Percentiles rank a stretch among this genome's conserved stretches.
Evolutionary conservation across 2,329 filamentous ascomycete species (phyloP).

Genomic region (Penicillium fuscoglaucum): DNA sequence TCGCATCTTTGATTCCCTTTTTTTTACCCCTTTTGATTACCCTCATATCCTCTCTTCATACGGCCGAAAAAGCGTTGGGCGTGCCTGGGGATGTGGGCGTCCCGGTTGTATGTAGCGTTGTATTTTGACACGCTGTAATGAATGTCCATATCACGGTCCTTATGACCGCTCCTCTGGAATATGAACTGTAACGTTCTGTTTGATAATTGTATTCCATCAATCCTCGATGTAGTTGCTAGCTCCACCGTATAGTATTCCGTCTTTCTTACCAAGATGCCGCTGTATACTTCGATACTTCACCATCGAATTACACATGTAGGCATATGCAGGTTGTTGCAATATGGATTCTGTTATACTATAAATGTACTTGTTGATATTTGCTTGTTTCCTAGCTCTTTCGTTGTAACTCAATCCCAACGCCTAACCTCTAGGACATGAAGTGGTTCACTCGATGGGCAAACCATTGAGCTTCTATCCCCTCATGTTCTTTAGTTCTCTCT

Average conservation of each 20-base stretch:
- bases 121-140: constrained; percentile 29
- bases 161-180: constrained; percentile 12
- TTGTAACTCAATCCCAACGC: too few species aligned
- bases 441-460: neutral
- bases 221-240: neutral
- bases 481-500: neutral
- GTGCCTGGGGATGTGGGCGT: constrained; percentile 24
- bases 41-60: constrained; percentile 16
- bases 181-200: constrained; percentile 9
- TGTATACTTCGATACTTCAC: neutral
- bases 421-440: neutral
- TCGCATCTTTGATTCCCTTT: constrained; percentile 10
- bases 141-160: constrained; percentile 21
- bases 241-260: neutral
- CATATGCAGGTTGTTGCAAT: neutral
- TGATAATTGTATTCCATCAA: neutral
- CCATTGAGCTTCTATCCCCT: neutral
- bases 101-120: constrained; percentile 30
- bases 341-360: neutral
- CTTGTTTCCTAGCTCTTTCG: neutral
- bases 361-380: neutral
- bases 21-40: constrained; percentile 13
- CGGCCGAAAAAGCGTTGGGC: constrained; percentile 21
- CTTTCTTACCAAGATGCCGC: neutral
- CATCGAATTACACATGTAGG: too few species aligned